Evolutionary conservation across 805 yeast species (phyloP).

Genomic region (Wickerhamiella cacticola): DNA sequence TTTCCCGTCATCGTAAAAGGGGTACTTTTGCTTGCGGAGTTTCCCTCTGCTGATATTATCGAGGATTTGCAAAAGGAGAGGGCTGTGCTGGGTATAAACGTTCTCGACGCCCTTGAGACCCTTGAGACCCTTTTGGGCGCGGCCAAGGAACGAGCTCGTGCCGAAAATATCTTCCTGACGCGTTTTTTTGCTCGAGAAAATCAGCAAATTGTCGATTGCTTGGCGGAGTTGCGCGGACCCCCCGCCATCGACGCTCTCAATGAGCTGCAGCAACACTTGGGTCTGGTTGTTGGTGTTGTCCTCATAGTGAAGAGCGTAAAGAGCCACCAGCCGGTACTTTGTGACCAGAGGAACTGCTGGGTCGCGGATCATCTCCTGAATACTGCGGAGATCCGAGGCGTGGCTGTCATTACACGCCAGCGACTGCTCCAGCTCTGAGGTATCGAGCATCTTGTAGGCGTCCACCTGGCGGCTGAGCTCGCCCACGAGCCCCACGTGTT

Average conservation of each 20-base stretch:
- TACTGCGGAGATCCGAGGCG: conserved; percentile 41
- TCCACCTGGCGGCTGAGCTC: conserved; percentile 72
- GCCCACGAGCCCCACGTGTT: conserved; percentile 81
- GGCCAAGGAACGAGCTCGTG: conserved; percentile 30
- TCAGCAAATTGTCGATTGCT: conserved; percentile 37
- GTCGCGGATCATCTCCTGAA: conserved; percentile 42
- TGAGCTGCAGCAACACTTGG: conserved; percentile 27
- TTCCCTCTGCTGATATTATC: conserved; percentile 34
- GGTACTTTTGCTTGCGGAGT: conserved; percentile 33
- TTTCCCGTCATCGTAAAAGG: conserved; percentile 33
- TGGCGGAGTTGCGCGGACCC: conserved; percentile 29
- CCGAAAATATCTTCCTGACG: conserved; percentile 35
- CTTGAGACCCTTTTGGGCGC: conserved; percentile 34
- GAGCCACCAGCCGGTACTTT: conserved; percentile 59
- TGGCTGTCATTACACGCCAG: conserved; percentile 57
- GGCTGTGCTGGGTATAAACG: conserved; percentile 83
- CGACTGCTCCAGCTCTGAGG: conserved; percentile 83
- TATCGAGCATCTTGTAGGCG: conserved; percentile 53
- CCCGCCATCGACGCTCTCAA: conserved; percentile 15
- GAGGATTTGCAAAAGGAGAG: conserved; percentile 47
- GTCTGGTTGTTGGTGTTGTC: conserved; percentile 37
- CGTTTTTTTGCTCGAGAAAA: conserved; percentile 34
- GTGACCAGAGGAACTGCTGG: conserved; percentile 34
- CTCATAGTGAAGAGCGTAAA: conserved; percentile 67
- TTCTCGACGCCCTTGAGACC: conserved; percentile 37